A percentile compares a stretch with the other conserved stretches of the same genome.
Evolutionary conservation across 73 alveolate genomes (phyloP).

Genomic region (Uronychia setigera): DNA sequence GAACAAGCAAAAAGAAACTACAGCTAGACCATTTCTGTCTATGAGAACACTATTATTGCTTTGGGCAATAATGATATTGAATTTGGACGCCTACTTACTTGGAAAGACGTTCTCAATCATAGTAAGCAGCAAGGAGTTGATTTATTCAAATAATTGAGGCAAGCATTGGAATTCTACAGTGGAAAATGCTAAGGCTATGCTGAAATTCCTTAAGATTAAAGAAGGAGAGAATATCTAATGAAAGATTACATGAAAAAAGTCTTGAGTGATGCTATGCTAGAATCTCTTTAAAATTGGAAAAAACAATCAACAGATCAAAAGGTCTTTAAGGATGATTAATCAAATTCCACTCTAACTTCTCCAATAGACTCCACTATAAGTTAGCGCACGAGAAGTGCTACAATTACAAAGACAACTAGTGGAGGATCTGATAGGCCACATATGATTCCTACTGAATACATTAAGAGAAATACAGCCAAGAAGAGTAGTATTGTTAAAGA

Average conservation of each 20-base stretch:
- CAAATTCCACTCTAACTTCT: neutral
- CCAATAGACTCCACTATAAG: neutral
- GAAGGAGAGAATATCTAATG: constrained; percentile 8
- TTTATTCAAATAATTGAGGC: constrained; percentile 9
- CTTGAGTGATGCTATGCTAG: constrained; percentile 25
- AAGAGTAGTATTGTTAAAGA: constrained; percentile 8
- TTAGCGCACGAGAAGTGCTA: neutral
- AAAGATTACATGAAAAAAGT: constrained; percentile 29
- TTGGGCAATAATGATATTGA: neutral
- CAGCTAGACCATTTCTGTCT: constrained; percentile 28
- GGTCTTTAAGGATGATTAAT: neutral
- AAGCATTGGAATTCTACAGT: constrained; percentile 33
- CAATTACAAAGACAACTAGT: neutral
- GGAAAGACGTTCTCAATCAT: neutral
- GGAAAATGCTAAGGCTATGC: constrained; percentile 43
- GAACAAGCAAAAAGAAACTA: constrained; percentile 31
- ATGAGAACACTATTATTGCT: constrained; percentile 11
- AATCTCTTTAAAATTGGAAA: constrained; percentile 14
- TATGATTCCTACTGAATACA: neutral
- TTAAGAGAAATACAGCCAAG: constrained; percentile 15
- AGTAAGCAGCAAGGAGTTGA: constrained; percentile 10
- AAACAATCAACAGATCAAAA: neutral
- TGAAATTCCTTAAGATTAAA: constrained; percentile 23
- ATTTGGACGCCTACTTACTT: neutral
- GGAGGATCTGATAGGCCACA: neutral